Evolutionary conservation across 768 basidiomycete species (phyloP).

Genomic region (Suillus fuscotomentosus): DNA sequence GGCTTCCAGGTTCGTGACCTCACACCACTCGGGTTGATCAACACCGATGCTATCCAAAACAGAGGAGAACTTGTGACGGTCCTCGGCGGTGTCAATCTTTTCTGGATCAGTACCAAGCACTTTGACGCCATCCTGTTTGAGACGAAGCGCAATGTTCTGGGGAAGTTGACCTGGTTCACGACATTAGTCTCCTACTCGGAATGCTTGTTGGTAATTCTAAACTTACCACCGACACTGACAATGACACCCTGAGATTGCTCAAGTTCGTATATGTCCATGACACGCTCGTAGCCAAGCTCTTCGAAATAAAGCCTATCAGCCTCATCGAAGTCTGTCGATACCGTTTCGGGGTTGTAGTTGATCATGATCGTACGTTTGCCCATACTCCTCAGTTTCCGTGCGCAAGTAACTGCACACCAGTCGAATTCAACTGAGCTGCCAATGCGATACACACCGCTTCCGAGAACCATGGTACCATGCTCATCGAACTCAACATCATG

Average conservation of each 20-base stretch:
- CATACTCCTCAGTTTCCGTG: constrained; percentile 86
- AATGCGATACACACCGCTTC: constrained; percentile 97
- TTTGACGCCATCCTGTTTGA: constrained; percentile 87
- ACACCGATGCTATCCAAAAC: constrained; percentile 93
- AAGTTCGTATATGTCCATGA: constrained; percentile 99
- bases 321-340: constrained; percentile 99
- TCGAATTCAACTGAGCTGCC: constrained; percentile 99
- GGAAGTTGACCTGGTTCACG: constrained; percentile 81
- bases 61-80: constrained; percentile 98
- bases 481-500: constrained; percentile 97
- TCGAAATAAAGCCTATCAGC: constrained; percentile 99
- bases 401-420: constrained; percentile 99
- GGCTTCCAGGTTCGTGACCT: constrained; percentile 83
- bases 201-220: constrained; percentile 4
- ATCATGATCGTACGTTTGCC: constrained; percentile 97
- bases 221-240: constrained; percentile 92
- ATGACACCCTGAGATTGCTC: constrained; percentile 92
- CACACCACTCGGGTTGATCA: constrained; percentile 96
- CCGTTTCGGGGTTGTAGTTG: constrained; percentile 99
- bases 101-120: constrained; percentile 96
- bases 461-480: constrained; percentile 98
- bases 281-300: constrained; percentile 94
- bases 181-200: background rate
- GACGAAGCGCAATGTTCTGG: constrained; percentile 95
- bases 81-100: constrained; percentile 95